Evolutionary conservation across 2,329 filamentous ascomycete genomes (phyloP).

Genomic region (Colletotrichum liaoningense): DNA sequence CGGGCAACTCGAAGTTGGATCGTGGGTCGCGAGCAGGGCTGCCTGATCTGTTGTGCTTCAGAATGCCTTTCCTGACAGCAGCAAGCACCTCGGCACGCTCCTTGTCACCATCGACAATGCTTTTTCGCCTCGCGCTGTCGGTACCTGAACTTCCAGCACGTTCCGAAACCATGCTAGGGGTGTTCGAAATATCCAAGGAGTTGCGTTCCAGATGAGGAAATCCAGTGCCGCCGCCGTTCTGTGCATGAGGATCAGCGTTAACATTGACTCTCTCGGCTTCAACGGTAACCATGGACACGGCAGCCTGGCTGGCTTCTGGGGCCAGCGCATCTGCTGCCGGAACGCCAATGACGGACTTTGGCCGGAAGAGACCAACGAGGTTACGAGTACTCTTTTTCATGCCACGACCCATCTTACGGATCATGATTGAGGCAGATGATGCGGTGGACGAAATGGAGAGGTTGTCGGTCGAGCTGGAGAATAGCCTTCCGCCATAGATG

Average conservation of each 20-base stretch:
- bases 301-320: conserved; percentile 78
- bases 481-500: conserved; percentile 91
- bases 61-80: conserved; percentile 92
- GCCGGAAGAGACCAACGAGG: conserved; percentile 92
- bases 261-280: conserved; percentile 91
- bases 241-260: conserved; percentile 76
- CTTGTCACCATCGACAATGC: conserved; percentile 89
- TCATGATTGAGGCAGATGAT: conserved; percentile 91
- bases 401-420: conserved; percentile 98
- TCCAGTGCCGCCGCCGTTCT: conserved; percentile 78
- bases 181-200: conserved; percentile 75
- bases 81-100: conserved; percentile 93
- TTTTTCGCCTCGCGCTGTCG: conserved; percentile 77
- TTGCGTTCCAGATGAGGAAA: conserved; percentile 89
- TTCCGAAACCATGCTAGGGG: conserved; percentile 58
- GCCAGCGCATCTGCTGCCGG: conserved; percentile 76
- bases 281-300: conserved; percentile 94
- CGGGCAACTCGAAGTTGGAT: conserved; percentile 57
- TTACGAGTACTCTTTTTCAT: conserved; percentile 95
- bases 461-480: conserved; percentile 93
- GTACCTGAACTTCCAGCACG: conserved; percentile 67
- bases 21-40: conserved; percentile 33
- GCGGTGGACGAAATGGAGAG: conserved; percentile 91
- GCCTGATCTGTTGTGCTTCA: conserved; percentile 75
- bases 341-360: conserved; percentile 89